phyloP scores from a whole-genome alignment of 805 yeast genomes.

The Candida oleophila region DNA sequence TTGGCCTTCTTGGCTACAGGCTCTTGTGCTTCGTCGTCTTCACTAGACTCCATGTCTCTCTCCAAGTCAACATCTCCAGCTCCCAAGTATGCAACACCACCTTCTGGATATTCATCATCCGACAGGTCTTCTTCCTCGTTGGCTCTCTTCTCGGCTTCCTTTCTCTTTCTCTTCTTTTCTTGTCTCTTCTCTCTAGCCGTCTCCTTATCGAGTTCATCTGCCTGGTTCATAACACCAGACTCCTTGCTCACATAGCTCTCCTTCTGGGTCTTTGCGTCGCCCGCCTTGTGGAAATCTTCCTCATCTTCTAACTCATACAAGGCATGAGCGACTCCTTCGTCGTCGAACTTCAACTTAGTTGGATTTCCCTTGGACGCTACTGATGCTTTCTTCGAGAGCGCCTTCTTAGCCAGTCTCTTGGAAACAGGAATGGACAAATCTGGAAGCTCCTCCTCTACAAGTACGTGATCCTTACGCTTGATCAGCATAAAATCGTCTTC shows the following conservation, averaged over 20 bases:
- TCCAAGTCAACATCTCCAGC: conserved; percentile 44
- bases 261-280: conserved; percentile 68
- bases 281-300: conserved; percentile 77
- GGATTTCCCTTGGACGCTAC: conserved; percentile 62
- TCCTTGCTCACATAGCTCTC: conserved; percentile 66
- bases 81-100: conserved; percentile 40
- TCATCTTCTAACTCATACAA: conserved; percentile 89
- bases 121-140: conserved; percentile 38
- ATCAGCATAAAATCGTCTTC: conserved; percentile 80
- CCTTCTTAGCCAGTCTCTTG: conserved; percentile 80
- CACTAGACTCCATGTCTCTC: conserved; percentile 40
- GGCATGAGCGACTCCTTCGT: conserved; percentile 90
- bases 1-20: conserved; percentile 43
- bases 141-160: conserved; percentile 67
- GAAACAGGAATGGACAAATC: conserved; percentile 67
- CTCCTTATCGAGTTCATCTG: conserved; percentile 76
- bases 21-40: conserved; percentile 26
- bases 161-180: conserved; percentile 86
- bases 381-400: conserved; percentile 80
- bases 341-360: conserved; percentile 83
- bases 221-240: conserved; percentile 61
- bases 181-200: conserved; percentile 73
- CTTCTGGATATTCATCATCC: conserved; percentile 28
- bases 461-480: conserved; percentile 72
- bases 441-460: conserved; percentile 65